phyloP scores from a whole-genome alignment of 441 rosid species.

The Sinapis alba region DNA sequence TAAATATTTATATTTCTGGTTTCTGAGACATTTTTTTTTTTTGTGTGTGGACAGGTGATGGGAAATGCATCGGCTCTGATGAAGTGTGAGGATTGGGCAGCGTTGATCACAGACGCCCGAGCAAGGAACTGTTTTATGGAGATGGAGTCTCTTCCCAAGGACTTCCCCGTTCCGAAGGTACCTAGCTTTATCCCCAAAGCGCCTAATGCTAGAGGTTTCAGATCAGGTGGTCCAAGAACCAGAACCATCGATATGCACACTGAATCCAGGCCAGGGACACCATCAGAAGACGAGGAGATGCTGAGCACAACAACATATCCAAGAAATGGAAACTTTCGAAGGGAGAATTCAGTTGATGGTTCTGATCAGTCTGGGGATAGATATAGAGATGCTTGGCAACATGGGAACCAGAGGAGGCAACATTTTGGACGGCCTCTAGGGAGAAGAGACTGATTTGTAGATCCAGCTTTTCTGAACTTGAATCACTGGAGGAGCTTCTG shows the following conservation, averaged over 20 bases:
- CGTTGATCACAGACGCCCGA: constrained; percentile 83
- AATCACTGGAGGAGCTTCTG: constrained; percentile 14
- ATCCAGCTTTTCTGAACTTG: constrained; percentile 39
- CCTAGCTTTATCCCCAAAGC: constrained; percentile 59
- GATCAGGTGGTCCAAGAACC: constrained; percentile 69
- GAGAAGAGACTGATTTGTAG: constrained; percentile 54
- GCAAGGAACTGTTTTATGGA: constrained; percentile 89
- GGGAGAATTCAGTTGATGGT: constrained; percentile 65
- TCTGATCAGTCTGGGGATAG: constrained; percentile 64
- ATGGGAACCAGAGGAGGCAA: constrained; percentile 70
- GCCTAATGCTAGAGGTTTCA: constrained; percentile 61
- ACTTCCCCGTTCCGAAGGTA: constrained; percentile 57
- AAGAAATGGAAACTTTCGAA: constrained; percentile 64
- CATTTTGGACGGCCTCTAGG: constrained; percentile 47
- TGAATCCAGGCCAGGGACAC: constrained; percentile 75
- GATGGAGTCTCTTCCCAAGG: constrained; percentile 90
- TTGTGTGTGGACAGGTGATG: constrained; percentile 67
- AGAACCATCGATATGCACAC: constrained; percentile 59
- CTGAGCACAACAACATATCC: constrained; percentile 45
- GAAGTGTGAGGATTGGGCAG: constrained; percentile 96
- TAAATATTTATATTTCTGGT: constrained; percentile 2
- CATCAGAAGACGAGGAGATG: constrained; percentile 71
- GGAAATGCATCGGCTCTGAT: constrained; percentile 95
- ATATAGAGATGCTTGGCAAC: constrained; percentile 80
- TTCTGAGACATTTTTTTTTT: constrained; percentile 17